A percentile compares a stretch with the other conserved stretches of the same genome.
Evolutionary conservation across 306 rosid genomes (phyloP).

Genomic region (Senna siamea): DNA sequence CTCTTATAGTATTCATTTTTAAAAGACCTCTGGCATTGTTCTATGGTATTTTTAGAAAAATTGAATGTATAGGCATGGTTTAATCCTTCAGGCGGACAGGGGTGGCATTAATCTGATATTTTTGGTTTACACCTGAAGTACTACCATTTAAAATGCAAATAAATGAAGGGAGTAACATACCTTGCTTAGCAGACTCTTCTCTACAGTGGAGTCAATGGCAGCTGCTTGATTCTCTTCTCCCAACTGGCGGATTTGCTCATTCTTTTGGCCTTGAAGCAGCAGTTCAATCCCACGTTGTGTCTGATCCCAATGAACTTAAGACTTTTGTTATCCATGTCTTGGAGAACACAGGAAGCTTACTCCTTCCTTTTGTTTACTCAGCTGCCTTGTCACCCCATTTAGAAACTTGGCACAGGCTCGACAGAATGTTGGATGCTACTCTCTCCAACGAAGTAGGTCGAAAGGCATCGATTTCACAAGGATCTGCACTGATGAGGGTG

Average conservation of each 20-base stretch:
- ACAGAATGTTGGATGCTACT: constrained; percentile 69
- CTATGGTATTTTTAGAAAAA: background rate
- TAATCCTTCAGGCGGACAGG: constrained; percentile 32
- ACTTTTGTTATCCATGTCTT: constrained; percentile 65
- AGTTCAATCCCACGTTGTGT: constrained; percentile 66
- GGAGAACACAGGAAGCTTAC: constrained; percentile 83
- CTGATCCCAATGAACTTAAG: constrained; percentile 62
- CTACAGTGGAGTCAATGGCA: constrained; percentile 83
- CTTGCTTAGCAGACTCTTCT: constrained; percentile 40
- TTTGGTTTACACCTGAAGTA: background rate
- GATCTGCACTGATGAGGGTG: constrained; percentile 85
- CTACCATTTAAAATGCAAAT: constrained; percentile 45
- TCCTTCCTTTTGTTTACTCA: constrained; percentile 81
- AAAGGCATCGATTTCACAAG: constrained; percentile 83
- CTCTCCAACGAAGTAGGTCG: constrained; percentile 77
- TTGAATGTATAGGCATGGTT: constrained; percentile 33
- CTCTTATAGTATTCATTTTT: constrained; percentile 26
- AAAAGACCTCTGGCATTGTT: constrained; percentile 13
- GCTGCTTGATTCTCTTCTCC: constrained; percentile 78
- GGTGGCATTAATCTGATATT: constrained; percentile 33
- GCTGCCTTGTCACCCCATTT: constrained; percentile 59
- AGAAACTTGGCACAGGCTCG: constrained; percentile 66
- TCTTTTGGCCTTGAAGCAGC: constrained; percentile 90
- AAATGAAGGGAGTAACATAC: constrained; percentile 25
- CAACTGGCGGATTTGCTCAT: constrained; percentile 93